Evolutionary conservation across 139 green algal species (phyloP).

Genomic region (Coccomyxa sp.): DNA sequence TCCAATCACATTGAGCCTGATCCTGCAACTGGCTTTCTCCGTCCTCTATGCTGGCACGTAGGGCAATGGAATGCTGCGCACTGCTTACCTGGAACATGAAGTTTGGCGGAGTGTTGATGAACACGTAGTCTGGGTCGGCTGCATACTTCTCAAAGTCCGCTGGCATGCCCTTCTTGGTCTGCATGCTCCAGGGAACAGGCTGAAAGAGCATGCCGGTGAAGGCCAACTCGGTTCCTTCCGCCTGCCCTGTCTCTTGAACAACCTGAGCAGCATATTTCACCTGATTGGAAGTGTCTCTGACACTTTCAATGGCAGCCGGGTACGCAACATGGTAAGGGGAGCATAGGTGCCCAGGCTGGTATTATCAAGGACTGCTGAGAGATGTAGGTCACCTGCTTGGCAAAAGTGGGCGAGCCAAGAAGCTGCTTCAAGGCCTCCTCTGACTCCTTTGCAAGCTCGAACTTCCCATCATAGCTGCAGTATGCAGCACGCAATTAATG

Average conservation of each 20-base stretch:
- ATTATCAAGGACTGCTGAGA: neutral
- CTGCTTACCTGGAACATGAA: conserved; percentile 34
- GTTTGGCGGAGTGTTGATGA: conserved; percentile 41
- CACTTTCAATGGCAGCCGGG: too few species aligned
- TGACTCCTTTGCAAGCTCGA: neutral
- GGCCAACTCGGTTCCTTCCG: neutral
- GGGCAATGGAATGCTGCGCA: neutral
- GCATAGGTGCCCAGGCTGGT: neutral
- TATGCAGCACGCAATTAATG: too few species aligned
- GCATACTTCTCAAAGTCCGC: conserved; percentile 31
- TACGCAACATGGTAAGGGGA: neutral
- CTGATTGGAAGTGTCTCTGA: neutral
- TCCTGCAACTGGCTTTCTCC: too few species aligned
- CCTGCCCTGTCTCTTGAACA: neutral
- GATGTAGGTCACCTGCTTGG: neutral
- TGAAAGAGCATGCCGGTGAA: conserved; percentile 25
- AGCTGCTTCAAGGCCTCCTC: neutral
- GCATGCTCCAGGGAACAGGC: conserved; percentile 26
- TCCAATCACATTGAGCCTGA: too few species aligned
- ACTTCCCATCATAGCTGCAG: neutral
- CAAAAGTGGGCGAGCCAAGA: neutral
- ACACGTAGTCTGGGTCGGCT: conserved; percentile 17
- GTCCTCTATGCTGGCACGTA: too few species aligned
- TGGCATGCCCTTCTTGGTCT: conserved; percentile 20
- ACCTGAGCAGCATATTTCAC: conserved; percentile 6